These are phyloP conservation scores for Trypanosoma platydactyli DNA, from an alignment of 208 protist species.

Conservation along the genomic window DNA sequence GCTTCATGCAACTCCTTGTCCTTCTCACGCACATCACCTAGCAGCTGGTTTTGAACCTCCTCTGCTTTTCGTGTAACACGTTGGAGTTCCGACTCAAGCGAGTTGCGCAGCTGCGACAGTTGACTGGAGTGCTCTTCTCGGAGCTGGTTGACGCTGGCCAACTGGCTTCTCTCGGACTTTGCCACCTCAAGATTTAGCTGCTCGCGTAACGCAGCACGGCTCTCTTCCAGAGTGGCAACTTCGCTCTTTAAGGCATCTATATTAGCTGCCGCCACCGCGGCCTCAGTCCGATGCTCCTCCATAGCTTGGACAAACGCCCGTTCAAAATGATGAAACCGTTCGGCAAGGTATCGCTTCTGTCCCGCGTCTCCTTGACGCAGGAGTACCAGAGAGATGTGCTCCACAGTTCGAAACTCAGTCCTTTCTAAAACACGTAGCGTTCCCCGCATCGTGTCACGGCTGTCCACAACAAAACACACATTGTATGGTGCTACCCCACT, in stretches of 20 bases:
- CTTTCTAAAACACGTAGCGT: constrained; percentile 72
- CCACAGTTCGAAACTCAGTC: constrained; percentile 77
- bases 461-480: constrained; percentile 46
- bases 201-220: constrained; percentile 21
- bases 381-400: constrained; percentile 80
- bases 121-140: constrained; percentile 35
- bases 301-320: constrained; percentile 22
- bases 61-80: constrained; percentile 25
- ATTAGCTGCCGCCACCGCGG: constrained; percentile 17
- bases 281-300: constrained; percentile 27
- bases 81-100: constrained; percentile 20
- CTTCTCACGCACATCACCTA: constrained; percentile 30
- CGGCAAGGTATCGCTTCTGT: constrained; percentile 82
- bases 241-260: constrained; percentile 38
- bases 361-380: constrained; percentile 77
- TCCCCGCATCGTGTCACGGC: constrained; percentile 30
- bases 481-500: constrained; percentile 34
- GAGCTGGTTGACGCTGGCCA: constrained; percentile 20
- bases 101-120: constrained; percentile 22
- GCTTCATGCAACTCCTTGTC: constrained; percentile 31
- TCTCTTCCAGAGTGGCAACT: constrained; percentile 25
- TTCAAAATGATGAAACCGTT: constrained; percentile 80
- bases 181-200: constrained; percentile 18
- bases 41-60: constrained; percentile 31
- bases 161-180: constrained; percentile 31